A percentile compares a stretch with the other conserved stretches of the same genome.
Conservation (phyloP, 331 rosid species). For the Arachis monticola region DNA sequence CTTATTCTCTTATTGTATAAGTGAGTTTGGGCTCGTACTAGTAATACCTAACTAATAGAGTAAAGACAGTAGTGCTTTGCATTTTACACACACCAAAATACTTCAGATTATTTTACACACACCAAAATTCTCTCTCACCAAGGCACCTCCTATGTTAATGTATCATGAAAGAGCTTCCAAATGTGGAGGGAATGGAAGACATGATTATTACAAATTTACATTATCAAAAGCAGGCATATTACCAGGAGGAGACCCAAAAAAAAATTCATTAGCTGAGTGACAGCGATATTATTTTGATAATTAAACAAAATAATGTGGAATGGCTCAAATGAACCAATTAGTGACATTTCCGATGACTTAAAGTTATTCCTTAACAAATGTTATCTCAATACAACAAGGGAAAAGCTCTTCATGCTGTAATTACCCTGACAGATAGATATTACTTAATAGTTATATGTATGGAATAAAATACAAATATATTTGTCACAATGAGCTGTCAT, state of each 20-base stretch:
- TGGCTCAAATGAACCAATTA: conserved; percentile 35
- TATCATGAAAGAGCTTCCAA: background rate
- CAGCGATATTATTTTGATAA: background rate
- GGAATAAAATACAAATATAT: conserved; percentile 16
- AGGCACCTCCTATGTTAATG: background rate
- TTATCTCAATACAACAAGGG: conserved; percentile 20
- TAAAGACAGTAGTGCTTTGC: conserved; percentile 1
- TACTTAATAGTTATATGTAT: conserved; percentile 8
- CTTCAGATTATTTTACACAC: background rate
- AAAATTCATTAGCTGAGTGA: background rate
- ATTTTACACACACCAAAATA: background rate
- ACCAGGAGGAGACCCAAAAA: too few species aligned
- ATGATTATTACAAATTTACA: background rate
- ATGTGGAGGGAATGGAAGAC: background rate
- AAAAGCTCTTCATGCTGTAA: conserved; percentile 28
- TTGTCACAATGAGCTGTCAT: conserved; percentile 30
- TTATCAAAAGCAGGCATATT: background rate
- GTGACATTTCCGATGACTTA: conserved; percentile 18
- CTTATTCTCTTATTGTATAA: background rate
- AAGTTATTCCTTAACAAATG: conserved; percentile 17
- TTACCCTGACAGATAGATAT: conserved; percentile 27
- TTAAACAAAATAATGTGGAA: conserved; percentile 9
- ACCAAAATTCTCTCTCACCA: conserved; percentile 8
- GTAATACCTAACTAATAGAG: background rate
- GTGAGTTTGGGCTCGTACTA: background rate